Conservation (phyloP, 2,329 filamentous ascomycete species). For the Lasiodiplodia hormozganensis region DNA sequence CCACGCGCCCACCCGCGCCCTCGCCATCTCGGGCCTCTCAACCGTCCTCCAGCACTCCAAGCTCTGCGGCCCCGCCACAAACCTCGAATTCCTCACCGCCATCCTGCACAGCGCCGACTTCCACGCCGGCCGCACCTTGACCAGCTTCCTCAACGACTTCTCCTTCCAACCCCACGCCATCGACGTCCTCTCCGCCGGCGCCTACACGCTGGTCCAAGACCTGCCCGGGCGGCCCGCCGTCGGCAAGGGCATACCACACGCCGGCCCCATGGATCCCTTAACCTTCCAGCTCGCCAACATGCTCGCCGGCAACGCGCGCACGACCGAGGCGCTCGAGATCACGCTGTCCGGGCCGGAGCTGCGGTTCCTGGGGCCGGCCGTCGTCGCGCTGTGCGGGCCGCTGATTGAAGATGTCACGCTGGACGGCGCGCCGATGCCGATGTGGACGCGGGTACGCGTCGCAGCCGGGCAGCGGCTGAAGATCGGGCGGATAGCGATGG, state of each 20-base stretch:
- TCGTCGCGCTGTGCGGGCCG: constrained; percentile 65
- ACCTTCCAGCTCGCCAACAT: constrained; percentile 65
- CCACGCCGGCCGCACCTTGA: constrained; percentile 60
- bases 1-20: constrained; percentile 51
- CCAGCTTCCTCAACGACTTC: constrained; percentile 62
- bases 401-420: constrained; percentile 57
- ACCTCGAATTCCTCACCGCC: constrained; percentile 61
- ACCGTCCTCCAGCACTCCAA: constrained; percentile 53
- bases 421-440: constrained; percentile 57
- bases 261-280: constrained; percentile 68
- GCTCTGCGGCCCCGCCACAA: constrained; percentile 63
- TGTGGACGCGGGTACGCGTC: constrained; percentile 63
- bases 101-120: constrained; percentile 59
- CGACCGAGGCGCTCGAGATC: constrained; percentile 64
- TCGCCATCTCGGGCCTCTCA: constrained; percentile 55
- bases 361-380: constrained; percentile 60
- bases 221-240: constrained; percentile 63
- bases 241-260: constrained; percentile 65
- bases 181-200: constrained; percentile 63
- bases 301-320: constrained; percentile 62
- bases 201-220: constrained; percentile 66
- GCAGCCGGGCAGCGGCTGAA: constrained; percentile 60
- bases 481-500: constrained; percentile 58
- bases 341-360: constrained; percentile 67
- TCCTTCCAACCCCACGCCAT: constrained; percentile 58